A percentile compares a stretch with the other conserved stretches of the same genome.
These are phyloP conservation scores for Beauveria medogensis DNA, from an alignment of 2,329 filamentous ascomycete species.

Conservation along the genomic window DNA sequence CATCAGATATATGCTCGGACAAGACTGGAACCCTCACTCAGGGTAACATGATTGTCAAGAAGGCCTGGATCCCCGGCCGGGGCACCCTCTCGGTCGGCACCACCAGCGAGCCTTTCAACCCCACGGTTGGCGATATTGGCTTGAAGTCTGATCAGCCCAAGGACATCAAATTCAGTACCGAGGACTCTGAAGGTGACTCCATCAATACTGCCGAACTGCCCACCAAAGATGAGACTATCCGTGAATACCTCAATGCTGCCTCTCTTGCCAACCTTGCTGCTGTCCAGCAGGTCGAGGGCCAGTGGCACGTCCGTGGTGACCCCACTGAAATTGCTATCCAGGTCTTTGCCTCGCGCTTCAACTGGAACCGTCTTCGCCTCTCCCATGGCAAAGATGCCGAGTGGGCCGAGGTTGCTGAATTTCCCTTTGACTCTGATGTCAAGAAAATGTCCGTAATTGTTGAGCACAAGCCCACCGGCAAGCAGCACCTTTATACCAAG, in stretches of 20 bases:
- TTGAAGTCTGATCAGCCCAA: constrained; percentile 29
- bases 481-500: constrained; percentile 50
- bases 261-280: constrained; percentile 58
- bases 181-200: constrained; percentile 20
- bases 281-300: constrained; percentile 44
- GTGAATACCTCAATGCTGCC: constrained; percentile 53
- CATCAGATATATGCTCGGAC: constrained; percentile 44
- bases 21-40: constrained; percentile 49
- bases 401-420: constrained; percentile 57
- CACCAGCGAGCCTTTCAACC: constrained; percentile 50
- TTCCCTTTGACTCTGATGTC: constrained; percentile 65
- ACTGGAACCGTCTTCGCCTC: constrained; percentile 49
- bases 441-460: constrained; percentile 74
- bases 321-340: constrained; percentile 65
- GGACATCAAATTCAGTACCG: constrained; percentile 23
- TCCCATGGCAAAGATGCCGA: constrained; percentile 39
- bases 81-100: constrained; percentile 39
- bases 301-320: constrained; percentile 58
- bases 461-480: constrained; percentile 29
- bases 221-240: constrained; percentile 38
- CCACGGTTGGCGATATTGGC: constrained; percentile 39
- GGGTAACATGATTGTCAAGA: constrained; percentile 46
- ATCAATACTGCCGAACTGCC: constrained; percentile 25
- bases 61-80: constrained; percentile 41
- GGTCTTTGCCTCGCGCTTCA: constrained; percentile 63